phyloP scores from a whole-genome alignment of 495 filamentous ascomycete genomes.

The Parachaetomium inaequale region DNA sequence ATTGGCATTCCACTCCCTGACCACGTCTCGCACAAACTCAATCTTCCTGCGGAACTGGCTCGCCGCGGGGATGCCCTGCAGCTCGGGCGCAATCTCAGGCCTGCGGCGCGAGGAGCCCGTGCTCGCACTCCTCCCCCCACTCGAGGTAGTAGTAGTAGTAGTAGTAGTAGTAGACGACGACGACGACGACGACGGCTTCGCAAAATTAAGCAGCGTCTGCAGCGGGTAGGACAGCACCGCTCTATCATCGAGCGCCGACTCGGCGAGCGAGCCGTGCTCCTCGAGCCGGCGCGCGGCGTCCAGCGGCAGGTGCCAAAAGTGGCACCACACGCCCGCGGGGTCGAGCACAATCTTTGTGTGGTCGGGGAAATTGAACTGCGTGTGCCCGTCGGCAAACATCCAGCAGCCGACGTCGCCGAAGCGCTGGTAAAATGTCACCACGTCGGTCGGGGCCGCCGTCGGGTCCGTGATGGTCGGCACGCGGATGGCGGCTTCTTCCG shows the following conservation, averaged over 20 bases:
- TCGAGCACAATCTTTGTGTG: conserved; percentile 90
- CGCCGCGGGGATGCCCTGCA: conserved; percentile 61
- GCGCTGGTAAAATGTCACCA: conserved; percentile 84
- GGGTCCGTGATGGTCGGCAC: conserved; percentile 49
- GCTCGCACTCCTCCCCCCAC: background rate
- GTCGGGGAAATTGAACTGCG: conserved; percentile 94
- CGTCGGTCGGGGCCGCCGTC: conserved; percentile 50
- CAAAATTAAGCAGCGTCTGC: conserved; percentile 55
- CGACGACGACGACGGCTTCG: conserved; percentile 36
- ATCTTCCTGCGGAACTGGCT: conserved; percentile 82
- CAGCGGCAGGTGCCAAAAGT: conserved; percentile 78
- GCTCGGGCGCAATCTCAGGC: conserved; percentile 55
- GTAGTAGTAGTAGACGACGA: too few relatives aligned
- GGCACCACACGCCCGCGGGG: conserved; percentile 67
- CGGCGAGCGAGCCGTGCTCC: conserved; percentile 59
- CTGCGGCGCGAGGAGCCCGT: conserved; percentile 37
- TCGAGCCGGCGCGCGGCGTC: conserved; percentile 62
- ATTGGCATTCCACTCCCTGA: conserved; percentile 69
- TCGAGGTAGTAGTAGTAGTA: background rate
- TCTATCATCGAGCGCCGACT: conserved; percentile 60
- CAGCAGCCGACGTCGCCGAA: conserved; percentile 84
- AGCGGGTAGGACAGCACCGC: conserved; percentile 59
- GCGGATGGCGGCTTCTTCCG: conserved; percentile 45
- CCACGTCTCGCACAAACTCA: conserved; percentile 64
- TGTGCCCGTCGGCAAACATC: conserved; percentile 82